Percentiles rank a stretch among this genome's conserved stretches.
These are phyloP conservation scores for Trichoderma sp. DNA, from an alignment of 2,329 filamentous ascomycete species.

Conservation along the genomic window DNA sequence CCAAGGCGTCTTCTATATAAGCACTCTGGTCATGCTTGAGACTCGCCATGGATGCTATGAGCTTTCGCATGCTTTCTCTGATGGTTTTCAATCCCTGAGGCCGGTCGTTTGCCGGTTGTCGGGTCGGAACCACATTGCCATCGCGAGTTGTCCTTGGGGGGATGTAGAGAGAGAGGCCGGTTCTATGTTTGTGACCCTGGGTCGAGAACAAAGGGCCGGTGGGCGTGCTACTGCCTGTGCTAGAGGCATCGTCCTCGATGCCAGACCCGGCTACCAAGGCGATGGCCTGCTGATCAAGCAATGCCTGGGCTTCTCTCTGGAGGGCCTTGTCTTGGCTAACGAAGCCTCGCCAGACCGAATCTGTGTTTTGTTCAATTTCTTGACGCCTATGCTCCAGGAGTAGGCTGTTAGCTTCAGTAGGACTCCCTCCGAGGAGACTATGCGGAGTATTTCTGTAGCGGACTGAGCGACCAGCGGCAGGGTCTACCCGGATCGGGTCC, in stretches of 20 bases:
- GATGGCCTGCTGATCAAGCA: constrained; percentile 52
- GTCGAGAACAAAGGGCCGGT: constrained; percentile 45
- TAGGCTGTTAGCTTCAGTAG: constrained; percentile 35
- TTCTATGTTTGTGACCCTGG: constrained; percentile 43
- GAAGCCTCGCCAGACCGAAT: constrained; percentile 51
- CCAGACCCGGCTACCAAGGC: constrained; percentile 45
- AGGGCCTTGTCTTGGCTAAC: constrained; percentile 49
- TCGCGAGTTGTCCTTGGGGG: constrained; percentile 42
- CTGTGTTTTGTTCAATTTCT: constrained; percentile 38
- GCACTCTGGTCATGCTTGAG: constrained; percentile 70
- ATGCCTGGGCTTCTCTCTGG: constrained; percentile 50
- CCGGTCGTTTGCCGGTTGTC: constrained; percentile 53
- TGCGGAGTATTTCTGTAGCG: constrained; percentile 1
- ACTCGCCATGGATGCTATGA: constrained; percentile 64
- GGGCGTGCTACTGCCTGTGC: constrained; percentile 46
- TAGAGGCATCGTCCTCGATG: constrained; percentile 38
- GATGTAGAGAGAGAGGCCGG: constrained; percentile 47
- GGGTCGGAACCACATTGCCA: constrained; percentile 60
- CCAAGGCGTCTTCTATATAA: constrained; percentile 58
- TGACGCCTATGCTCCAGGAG: constrained; percentile 42
- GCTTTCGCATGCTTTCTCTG: constrained; percentile 63
- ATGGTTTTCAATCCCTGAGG: constrained; percentile 62
- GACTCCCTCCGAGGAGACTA: constrained; percentile 21
- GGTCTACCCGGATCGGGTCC: constrained; percentile 2
- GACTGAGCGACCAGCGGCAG: constrained; percentile 2